Conservation (phyloP, 2,329 filamentous ascomycete genomes). For the Sarocladium oryzae region DNA sequence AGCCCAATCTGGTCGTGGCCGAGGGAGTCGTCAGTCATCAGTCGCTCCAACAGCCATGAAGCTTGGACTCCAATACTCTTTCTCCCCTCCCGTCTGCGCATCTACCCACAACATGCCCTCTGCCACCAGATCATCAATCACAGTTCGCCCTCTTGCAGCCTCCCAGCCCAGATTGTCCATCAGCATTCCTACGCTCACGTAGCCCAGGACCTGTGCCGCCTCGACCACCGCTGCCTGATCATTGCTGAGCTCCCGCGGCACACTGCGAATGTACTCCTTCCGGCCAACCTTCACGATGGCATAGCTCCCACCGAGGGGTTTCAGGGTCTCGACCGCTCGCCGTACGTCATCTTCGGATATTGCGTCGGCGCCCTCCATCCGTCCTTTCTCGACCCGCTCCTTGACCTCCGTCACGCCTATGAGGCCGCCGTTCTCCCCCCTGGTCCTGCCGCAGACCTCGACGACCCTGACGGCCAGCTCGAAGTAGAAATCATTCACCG, state of each 20-base stretch:
- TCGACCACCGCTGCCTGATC: constrained; percentile 92
- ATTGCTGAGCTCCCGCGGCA: constrained; percentile 90
- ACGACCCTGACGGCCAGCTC: constrained; percentile 94
- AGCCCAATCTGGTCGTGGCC: neutral
- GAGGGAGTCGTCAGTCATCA: neutral
- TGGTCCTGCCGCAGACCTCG: constrained; percentile 80
- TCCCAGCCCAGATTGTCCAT: constrained; percentile 84
- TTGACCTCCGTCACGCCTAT: constrained; percentile 78
- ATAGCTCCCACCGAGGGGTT: constrained; percentile 83
- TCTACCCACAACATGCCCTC: constrained; percentile 95
- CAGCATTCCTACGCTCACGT: constrained; percentile 84
- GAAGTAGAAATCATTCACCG: constrained; percentile 98
- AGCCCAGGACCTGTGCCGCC: constrained; percentile 82
- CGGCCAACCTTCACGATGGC: constrained; percentile 76
- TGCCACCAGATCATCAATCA: constrained; percentile 80
- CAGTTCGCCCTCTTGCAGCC: constrained; percentile 74
- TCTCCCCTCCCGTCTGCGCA: constrained; percentile 67
- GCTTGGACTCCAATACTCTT: constrained; percentile 87
- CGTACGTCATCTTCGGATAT: constrained; percentile 91
- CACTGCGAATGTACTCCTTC: constrained; percentile 80
- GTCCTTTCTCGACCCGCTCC: constrained; percentile 65
- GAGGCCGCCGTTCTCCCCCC: constrained; percentile 86
- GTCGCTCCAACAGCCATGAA: constrained; percentile 49
- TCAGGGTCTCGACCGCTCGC: constrained; percentile 78
- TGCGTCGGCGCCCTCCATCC: constrained; percentile 44